Base-by-base conservation (phyloP, 1,284 basidiomycete genomes). In the Vanrija humicola region DNA sequence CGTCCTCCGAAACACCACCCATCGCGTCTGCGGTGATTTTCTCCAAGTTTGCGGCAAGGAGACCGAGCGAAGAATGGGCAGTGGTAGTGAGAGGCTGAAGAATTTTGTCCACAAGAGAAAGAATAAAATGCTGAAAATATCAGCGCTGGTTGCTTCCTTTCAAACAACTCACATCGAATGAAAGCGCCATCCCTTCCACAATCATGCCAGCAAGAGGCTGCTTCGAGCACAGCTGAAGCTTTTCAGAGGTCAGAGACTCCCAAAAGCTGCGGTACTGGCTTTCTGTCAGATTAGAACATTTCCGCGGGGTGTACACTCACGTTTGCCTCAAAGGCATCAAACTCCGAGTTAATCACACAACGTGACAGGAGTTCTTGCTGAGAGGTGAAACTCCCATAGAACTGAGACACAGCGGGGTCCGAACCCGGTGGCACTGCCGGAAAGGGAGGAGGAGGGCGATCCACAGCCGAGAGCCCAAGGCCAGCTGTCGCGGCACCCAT, bases 211-310 rank as follows among this genome's bases (percentile, higher is more conserved):
- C 48, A 25, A 61, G 38, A 3, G 59, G 59, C 45, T 46, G 56
- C 29, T 68, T 58, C 3, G 64, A 40, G 34, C 59, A 62, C 15
- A 64, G 48, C 26, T 61, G 55, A 23, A 61, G 50, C 14, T 56
- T 54, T 18, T 56, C 48, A 1, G 64, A 48, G 6, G 64, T 39
- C 10, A 62, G 48, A 1, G 61, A 50, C 38, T 57, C 48, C 72
- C 72, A 73, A 50, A 70, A 72, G 7, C 55, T 58, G 23, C 69
- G 65, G 44, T 63, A 67, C 67, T 72, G 53, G 6, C 16, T 9
- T 15, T 14, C 8, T 46, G 43, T 48, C 43, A 39, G 26, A 16
- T 52, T n/a, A 8, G 23, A 19, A 29, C 6, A 10, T 39, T n/a
- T 46, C 26, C 18, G 16, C 18, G 28, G 18, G 34, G 12, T 26